Evolutionary conservation across 768 basidiomycete species (phyloP).

Genomic region (Psilocybe sp.): DNA sequence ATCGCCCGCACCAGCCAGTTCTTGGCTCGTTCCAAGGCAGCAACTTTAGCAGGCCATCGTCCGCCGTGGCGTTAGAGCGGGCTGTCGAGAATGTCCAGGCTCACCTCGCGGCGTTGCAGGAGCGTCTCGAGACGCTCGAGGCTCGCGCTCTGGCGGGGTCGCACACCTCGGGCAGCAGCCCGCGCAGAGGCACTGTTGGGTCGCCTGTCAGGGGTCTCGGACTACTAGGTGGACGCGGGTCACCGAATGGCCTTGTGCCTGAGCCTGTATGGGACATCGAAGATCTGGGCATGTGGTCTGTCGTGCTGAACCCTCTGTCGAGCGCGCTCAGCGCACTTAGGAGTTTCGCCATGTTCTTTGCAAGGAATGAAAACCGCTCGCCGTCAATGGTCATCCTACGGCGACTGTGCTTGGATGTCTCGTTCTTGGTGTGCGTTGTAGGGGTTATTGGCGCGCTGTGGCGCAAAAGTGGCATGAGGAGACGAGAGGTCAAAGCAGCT

Average conservation of each 20-base stretch:
- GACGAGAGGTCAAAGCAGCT: slow-evolving; percentile 66
- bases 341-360: slow-evolving; percentile 55
- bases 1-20: slow-evolving; percentile 30
- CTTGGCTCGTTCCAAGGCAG: slow-evolving; percentile 33
- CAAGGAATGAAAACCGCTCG: slow-evolving; percentile 55
- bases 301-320: slow-evolving; percentile 64
- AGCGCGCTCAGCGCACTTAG: slow-evolving; percentile 44
- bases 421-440: slow-evolving; percentile 68
- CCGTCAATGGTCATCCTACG: slow-evolving; percentile 68
- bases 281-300: slow-evolving; percentile 82
- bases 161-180: slow-evolving; percentile 34
- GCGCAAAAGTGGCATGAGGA: slow-evolving; percentile 66
- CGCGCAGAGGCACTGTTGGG: slow-evolving; percentile 25
- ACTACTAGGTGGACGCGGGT: slow-evolving; percentile 29
- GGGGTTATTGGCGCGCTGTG: slow-evolving; percentile 56
- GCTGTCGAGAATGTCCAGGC: slow-evolving; percentile 80
- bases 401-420: slow-evolving; percentile 74
- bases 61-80: slow-evolving; percentile 60
- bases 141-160: slow-evolving; percentile 39
- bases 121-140: slow-evolving; percentile 76
- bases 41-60: slow-evolving; percentile 34
- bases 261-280: slow-evolving; percentile 63
- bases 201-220: slow-evolving; percentile 31
- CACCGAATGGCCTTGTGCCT: slow-evolving; percentile 32
- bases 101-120: slow-evolving; percentile 77